Base-by-base conservation (phyloP, 2,329 filamentous ascomycete species). In the Leptographium radiaticola region DNA sequence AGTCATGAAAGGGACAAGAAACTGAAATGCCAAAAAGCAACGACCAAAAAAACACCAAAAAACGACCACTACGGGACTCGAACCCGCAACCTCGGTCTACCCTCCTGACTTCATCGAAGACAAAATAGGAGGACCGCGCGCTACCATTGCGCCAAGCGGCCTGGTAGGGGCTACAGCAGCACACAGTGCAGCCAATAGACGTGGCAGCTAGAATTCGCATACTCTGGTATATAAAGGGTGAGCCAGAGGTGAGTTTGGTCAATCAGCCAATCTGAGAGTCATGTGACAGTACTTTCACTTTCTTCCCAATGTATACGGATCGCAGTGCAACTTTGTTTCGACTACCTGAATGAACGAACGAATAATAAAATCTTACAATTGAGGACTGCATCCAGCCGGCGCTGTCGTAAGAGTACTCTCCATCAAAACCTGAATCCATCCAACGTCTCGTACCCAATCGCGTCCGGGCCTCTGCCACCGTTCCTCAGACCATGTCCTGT, bases 61-160 rank as follows among this genome's bases (percentile, higher is more conserved):
- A 46, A 39, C 59, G 59, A 60, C 58, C 59, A 59, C 58, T 60
- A 58, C 58, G 59, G 59, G 59, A 60, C 59, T 60, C 59, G 59
- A 60, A 60, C 59, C 59, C 59, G 58, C 59, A 60, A 58, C 59
- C 59, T 60, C 59, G 58, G 59, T 60, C 59, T 60, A 51, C 46
- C 59, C 56, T 53, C 55, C 51, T 6, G 34, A 53, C 39, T 60
- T 57, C 25, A 31, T 45, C 53, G 45, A 53, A 44, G 53, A 53
- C 54, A 56, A 59, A 60, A 60, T 60, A 60, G 59, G 59, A 60
- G 59, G 59, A 60, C 59, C 58, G 59, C 59, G 59, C 59, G 59
- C 59, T 60, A 60, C 59, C 59, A 60, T 60, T 60, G 59, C 59
- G 59, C 59, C 59, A 60, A 60, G 58, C 56, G 59, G 58, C 59